Conservation (phyloP, 179 eudicot species). For the Beta macrorhiza region DNA sequence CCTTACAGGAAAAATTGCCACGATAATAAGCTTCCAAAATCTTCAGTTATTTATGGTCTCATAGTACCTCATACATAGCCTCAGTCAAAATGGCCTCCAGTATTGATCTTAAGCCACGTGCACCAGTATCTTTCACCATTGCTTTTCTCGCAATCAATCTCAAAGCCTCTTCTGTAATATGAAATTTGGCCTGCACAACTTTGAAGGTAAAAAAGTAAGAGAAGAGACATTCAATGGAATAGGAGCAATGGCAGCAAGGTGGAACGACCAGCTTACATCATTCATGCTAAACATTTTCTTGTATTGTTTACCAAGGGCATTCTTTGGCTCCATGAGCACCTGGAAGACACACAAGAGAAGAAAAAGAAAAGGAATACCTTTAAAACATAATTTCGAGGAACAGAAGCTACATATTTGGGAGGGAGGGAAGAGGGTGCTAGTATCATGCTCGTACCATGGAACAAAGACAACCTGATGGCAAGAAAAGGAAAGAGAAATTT, state of each 20-base stretch:
- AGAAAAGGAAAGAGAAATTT: neutral
- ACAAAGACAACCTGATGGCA: neutral
- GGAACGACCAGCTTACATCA: conserved; percentile 50
- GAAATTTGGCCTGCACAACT: conserved; percentile 62
- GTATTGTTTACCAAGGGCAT: conserved; percentile 90
- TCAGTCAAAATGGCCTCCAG: conserved; percentile 75
- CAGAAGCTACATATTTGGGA: neutral
- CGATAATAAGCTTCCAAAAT: neutral
- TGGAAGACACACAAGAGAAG: conserved; percentile 25
- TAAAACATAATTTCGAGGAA: neutral
- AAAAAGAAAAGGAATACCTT: neutral
- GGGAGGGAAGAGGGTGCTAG: neutral
- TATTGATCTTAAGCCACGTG: conserved; percentile 78
- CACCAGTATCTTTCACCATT: conserved; percentile 75
- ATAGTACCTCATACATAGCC: conserved; percentile 83
- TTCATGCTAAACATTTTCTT: conserved; percentile 84
- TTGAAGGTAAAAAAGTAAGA: conserved; percentile 5
- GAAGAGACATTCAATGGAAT: neutral
- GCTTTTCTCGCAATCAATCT: conserved; percentile 72
- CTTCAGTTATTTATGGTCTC: neutral
- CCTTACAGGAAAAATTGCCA: neutral
- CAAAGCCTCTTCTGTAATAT: conserved; percentile 68
- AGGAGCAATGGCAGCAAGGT: neutral
- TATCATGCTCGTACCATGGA: neutral
- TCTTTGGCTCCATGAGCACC: conserved; percentile 89